Evolutionary conservation across 257 asterid genomes (phyloP).

Genomic region (Nicotiana noctiflora): DNA sequence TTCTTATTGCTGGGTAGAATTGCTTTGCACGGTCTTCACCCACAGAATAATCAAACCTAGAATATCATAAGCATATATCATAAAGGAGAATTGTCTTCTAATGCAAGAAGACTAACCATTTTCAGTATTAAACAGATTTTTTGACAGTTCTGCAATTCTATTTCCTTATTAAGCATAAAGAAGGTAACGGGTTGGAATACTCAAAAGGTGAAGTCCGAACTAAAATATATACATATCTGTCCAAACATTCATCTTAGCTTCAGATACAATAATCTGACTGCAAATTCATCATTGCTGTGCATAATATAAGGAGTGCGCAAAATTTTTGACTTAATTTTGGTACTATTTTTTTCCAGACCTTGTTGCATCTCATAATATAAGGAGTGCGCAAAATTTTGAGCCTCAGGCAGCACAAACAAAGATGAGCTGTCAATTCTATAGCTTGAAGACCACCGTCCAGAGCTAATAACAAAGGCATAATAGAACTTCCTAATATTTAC

Average conservation of each 20-base stretch:
- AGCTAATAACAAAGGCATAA: background rate
- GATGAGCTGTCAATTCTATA: background rate
- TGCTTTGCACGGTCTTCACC: conserved; percentile 43
- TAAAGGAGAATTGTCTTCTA: background rate
- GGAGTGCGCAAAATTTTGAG: background rate
- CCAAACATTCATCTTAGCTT: background rate
- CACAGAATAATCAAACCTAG: conserved; percentile 74
- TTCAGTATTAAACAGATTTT: background rate
- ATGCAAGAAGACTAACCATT: background rate
- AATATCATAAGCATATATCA: background rate
- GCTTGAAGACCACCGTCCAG: background rate
- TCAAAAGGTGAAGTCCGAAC: background rate
- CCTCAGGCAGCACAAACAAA: background rate
- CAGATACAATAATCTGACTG: too few relatives aligned
- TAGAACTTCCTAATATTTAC: background rate
- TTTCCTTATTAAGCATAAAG: background rate
- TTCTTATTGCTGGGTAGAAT: conserved; percentile 67
- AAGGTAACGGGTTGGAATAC: background rate
- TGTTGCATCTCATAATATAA: background rate
- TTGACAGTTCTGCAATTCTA: background rate
- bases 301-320: too few relatives aligned
- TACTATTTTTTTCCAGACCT: background rate
- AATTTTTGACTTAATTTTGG: background rate
- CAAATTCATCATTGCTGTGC: too few relatives aligned
- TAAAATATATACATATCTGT: background rate